phyloP scores from a whole-genome alignment of 2,329 filamentous ascomycete genomes.

The Zymoseptoria brevis region DNA sequence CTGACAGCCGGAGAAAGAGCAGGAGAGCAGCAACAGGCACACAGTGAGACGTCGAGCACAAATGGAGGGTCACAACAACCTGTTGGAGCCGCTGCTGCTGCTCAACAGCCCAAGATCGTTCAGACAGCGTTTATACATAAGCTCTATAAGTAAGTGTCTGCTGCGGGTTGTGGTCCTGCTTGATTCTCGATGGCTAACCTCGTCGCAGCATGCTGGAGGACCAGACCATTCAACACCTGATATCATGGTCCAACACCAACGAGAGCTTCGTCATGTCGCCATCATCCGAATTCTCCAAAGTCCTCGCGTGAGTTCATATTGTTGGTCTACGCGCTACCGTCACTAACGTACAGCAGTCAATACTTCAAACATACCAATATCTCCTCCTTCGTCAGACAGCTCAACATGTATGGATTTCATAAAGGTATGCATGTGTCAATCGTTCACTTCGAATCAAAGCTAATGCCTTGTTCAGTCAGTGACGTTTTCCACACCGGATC shows the following conservation, averaged over 20 bases:
- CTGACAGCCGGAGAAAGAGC: slow-evolving; percentile 21
- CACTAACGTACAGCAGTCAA: slow-evolving; percentile 52
- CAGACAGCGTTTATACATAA: slow-evolving; percentile 99
- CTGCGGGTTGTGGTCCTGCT: neutral
- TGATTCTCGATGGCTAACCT: slow-evolving; percentile 25
- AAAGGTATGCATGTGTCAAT: slow-evolving; percentile 51
- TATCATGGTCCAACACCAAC: slow-evolving; percentile 87
- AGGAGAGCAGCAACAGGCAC: slow-evolving; percentile 18
- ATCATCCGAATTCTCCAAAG: slow-evolving; percentile 94
- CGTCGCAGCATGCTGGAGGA: slow-evolving; percentile 85
- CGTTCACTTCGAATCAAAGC: neutral
- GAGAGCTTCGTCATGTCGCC: slow-evolving; percentile 99
- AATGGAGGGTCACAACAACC: slow-evolving; percentile 39
- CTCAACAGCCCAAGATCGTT: slow-evolving; percentile 92
- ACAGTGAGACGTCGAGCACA: slow-evolving; percentile 9
- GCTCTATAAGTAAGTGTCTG: slow-evolving; percentile 74
- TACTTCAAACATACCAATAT: slow-evolving; percentile 84
- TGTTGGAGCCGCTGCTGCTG: slow-evolving; percentile 57
- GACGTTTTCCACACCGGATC: slow-evolving; percentile 96
- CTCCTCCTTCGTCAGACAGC: slow-evolving; percentile 65
- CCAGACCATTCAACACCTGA: slow-evolving; percentile 82
- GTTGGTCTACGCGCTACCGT: slow-evolving; percentile 19
- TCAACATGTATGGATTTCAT: slow-evolving; percentile 52
- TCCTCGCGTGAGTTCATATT: slow-evolving; percentile 67
- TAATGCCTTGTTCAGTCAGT: slow-evolving; percentile 59